Evolutionary conservation across 306 rosid species (phyloP), one percentile per base, ranked within the genome.

Genomic region (Luffa aegyptiaca): DNA sequence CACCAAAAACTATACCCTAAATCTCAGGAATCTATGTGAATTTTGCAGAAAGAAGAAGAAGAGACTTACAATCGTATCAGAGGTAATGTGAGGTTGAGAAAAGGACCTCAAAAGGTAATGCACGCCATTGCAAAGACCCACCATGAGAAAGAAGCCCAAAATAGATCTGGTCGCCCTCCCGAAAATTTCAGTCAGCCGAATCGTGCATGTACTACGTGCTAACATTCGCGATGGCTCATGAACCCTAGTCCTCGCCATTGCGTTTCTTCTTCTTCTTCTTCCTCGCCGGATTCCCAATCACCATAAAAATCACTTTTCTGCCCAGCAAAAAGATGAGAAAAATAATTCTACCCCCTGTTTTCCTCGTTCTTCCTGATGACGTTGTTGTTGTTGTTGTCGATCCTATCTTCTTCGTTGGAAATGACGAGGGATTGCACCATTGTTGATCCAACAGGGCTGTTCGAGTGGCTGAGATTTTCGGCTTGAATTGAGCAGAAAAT

Each of bases 71-170:
- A 95, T 8, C 46, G 89, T 87, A 84, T 91, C 97, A 1, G 97
- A 82, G 58, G 93, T 81, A 62, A 91, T 88, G 17, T 93, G 93
- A 42, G 97, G 97, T 45, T 92, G 97, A 49, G 89, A 80, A 82
- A 82, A 85, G 6, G 93, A 97, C 85, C 46, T 88, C 73, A 94
- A 72, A 1, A 87, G 31, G 82, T 35, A 91, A 81, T 94, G 98
- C 8, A 85, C 10, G 37, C 85, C 87, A 49, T 92, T 91, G 87
- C 97, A 92, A 5, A 88, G 70, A 73, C 86, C 66, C 81, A 89
- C 92, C 93, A 95, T 87, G 0, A 75, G 80, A 87, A 92, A 81
- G 85, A 90, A 92, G 79, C 92, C 87, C 6, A 81, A 13, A 11
- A 91, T 85, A 46, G 89, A 84, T 21, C 31, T 73, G 2, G 88